Conservation (phyloP, 2,329 filamentous ascomycete species). For the Leptographium lundbergii region DNA sequence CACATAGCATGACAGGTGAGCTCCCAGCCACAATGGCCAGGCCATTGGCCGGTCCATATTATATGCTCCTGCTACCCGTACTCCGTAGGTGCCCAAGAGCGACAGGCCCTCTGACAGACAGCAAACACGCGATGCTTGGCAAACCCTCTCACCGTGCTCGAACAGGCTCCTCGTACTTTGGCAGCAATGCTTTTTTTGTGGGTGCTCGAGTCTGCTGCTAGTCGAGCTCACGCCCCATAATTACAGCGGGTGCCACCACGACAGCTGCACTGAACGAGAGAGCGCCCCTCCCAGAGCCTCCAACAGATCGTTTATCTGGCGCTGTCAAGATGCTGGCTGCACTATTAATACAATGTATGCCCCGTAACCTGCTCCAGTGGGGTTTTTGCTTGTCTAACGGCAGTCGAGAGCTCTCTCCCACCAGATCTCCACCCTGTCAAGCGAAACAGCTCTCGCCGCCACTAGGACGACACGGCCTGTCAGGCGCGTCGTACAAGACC, state of each 20-base stretch:
- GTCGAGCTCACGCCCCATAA: neutral
- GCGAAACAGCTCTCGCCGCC: neutral
- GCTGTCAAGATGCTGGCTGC: neutral
- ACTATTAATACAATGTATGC: neutral
- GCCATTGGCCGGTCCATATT: neutral
- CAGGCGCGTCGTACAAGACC: neutral
- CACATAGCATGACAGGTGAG: neutral
- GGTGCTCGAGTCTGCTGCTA: neutral
- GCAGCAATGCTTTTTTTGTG: neutral
- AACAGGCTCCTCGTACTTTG: neutral
- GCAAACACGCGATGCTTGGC: no score
- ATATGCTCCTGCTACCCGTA: no score
- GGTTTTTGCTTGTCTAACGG: neutral
- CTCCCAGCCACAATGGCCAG: neutral
- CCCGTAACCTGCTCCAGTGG: neutral
- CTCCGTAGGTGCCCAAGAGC: no score
- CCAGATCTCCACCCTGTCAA: neutral
- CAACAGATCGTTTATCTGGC: neutral
- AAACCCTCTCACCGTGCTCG: neutral
- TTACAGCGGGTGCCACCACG: slow-evolving; percentile 1
- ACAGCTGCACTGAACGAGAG: neutral
- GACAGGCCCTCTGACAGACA: no score
- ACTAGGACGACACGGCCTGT: neutral
- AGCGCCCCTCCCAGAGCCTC: slow-evolving; percentile 1
- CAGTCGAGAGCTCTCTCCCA: neutral